phyloP scores from a whole-genome alignment of 192 early-diverging fungal genomes.

The Jimgerdemannia lactiflua region DNA sequence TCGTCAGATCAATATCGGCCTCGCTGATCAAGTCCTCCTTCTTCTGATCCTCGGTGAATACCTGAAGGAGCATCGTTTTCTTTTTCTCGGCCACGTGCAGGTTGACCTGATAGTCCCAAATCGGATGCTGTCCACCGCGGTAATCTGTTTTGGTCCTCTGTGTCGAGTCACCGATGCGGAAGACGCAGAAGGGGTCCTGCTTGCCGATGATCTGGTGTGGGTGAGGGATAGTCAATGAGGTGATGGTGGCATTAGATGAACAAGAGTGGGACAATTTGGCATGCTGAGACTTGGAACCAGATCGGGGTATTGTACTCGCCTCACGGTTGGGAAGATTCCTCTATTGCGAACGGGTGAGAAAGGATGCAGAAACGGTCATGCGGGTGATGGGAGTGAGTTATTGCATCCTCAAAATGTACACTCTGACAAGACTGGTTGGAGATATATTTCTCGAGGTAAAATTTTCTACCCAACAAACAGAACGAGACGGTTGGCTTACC shows the following conservation, averaged over 20 bases:
- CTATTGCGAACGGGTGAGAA: slow-evolving; percentile 10
- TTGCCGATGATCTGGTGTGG: slow-evolving; percentile 41
- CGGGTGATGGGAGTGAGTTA: no score
- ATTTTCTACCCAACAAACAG: background rate
- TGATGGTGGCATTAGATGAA: background rate
- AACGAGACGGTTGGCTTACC: slow-evolving; percentile 18
- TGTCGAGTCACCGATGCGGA: slow-evolving; percentile 41
- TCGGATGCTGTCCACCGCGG: slow-evolving; percentile 52
- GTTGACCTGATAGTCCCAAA: slow-evolving; percentile 57
- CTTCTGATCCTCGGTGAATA: slow-evolving; percentile 49
- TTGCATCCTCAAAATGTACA: no score
- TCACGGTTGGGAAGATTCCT: slow-evolving; percentile 36
- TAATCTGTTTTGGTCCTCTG: slow-evolving; percentile 46
- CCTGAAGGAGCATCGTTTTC: slow-evolving; percentile 36
- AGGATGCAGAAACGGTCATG: background rate
- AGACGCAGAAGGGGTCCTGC: slow-evolving; percentile 50
- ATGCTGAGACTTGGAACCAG: background rate
- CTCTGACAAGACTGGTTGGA: background rate
- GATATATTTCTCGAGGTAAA: background rate
- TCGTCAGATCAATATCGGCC: slow-evolving; percentile 43
- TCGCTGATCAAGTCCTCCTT: slow-evolving; percentile 52
- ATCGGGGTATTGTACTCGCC: slow-evolving; percentile 7
- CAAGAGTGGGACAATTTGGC: no score
- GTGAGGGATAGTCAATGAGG: background rate
- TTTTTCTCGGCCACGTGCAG: slow-evolving; percentile 41